phyloP scores from a whole-genome alignment of 352 stramenopile species.

The Phytophthora fragariaefolia region DNA sequence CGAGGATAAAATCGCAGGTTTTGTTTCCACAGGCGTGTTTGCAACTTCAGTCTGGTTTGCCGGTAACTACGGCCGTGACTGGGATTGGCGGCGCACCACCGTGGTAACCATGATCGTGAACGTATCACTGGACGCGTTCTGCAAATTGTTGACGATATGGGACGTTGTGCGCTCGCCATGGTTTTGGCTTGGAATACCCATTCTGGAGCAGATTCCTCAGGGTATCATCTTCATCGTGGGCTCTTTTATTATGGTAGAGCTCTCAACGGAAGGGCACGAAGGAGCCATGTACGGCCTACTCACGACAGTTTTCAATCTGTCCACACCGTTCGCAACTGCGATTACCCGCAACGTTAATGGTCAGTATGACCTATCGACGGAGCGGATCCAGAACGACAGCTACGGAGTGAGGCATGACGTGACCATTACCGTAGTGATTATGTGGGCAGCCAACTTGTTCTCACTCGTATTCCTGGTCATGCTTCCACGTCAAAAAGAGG shows the following conservation, averaged over 20 bases:
- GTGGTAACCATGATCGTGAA: neutral
- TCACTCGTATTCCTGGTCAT: neutral
- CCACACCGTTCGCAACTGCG: neutral
- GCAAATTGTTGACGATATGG: neutral
- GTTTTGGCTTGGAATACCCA: neutral
- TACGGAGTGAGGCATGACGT: slow-evolving; percentile 1
- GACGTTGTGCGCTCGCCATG: neutral
- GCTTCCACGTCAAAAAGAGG: neutral
- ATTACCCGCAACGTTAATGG: slow-evolving; percentile 2
- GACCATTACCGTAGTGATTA: slow-evolving; percentile 1
- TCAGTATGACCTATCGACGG: neutral
- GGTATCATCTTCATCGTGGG: neutral
- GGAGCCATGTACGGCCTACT: neutral
- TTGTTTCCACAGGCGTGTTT: neutral
- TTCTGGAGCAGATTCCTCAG: neutral
- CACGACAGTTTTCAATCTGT: neutral
- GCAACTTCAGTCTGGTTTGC: neutral
- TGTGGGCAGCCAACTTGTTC: neutral
- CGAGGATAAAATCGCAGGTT: neutral
- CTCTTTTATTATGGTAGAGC: neutral
- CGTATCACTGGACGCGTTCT: neutral
- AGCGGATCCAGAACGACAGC: slow-evolving; percentile 1
- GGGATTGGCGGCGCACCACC: neutral
- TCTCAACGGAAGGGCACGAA: neutral
- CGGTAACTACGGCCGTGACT: neutral